Conservation (phyloP, 352 stramenopile species). For the Pythium aphanidermatum region DNA sequence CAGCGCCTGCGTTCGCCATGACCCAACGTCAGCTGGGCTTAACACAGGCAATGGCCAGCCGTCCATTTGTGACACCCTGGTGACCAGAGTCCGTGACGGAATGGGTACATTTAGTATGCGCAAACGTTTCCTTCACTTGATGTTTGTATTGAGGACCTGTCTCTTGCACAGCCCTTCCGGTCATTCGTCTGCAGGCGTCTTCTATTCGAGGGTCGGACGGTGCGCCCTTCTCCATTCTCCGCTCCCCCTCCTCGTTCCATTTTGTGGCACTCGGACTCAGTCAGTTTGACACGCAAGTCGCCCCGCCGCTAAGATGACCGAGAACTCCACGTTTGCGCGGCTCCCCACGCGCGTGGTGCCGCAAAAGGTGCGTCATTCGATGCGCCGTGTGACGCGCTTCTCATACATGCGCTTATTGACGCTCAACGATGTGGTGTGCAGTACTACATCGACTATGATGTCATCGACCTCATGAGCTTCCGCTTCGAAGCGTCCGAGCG, state of each 20-base stretch:
- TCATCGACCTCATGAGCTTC: constrained; percentile 72
- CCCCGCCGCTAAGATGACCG: neutral
- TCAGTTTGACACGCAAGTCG: neutral
- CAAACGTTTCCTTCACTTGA: neutral
- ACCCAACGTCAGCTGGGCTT: too few relatives aligned
- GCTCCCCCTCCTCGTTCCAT: neutral
- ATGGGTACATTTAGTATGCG: neutral
- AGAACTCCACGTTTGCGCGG: constrained; percentile 33
- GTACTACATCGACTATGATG: constrained; percentile 73
- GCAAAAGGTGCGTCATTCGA: constrained; percentile 30
- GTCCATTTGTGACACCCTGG: neutral
- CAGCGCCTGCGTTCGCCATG: constrained; percentile 6
- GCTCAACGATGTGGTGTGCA: neutral
- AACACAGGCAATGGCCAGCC: neutral
- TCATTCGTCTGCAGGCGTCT: constrained; percentile 8
- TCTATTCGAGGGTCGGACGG: constrained; percentile 4
- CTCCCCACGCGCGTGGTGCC: constrained; percentile 51
- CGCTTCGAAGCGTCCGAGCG: constrained; percentile 69
- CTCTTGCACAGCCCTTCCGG: neutral
- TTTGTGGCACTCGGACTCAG: neutral
- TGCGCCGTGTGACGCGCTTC: neutral
- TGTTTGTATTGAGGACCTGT: neutral
- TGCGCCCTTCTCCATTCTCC: neutral
- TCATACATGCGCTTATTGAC: neutral
- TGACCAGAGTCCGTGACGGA: neutral